Conservation (phyloP, 768 basidiomycete genomes). For the Termitomyces sp. region DNA sequence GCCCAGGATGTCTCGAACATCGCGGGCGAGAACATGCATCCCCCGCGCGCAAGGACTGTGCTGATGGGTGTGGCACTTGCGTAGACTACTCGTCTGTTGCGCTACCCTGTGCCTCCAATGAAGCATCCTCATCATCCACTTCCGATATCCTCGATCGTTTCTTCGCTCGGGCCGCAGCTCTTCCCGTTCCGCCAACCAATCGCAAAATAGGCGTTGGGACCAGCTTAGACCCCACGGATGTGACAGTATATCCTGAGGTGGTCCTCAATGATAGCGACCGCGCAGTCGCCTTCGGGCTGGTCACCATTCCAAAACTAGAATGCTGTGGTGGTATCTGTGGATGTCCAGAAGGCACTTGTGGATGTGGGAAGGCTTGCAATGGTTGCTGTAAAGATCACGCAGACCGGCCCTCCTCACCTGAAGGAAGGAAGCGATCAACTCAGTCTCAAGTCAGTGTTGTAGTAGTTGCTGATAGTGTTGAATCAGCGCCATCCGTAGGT, state of each 20-base stretch:
- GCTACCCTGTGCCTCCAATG: slow-evolving; percentile 26
- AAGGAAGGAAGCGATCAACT: not conserved
- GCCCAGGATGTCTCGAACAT: slow-evolving; percentile 71
- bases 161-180: slow-evolving; percentile 60
- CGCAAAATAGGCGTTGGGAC: slow-evolving; percentile 32
- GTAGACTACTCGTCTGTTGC: slow-evolving; percentile 47
- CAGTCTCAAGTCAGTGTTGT: not conserved
- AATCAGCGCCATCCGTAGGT: not conserved
- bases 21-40: slow-evolving; percentile 47
- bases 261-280: slow-evolving; percentile 31
- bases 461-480: not conserved
- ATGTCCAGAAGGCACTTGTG: slow-evolving; percentile 49
- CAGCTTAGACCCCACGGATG: slow-evolving; percentile 46
- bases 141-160: slow-evolving; percentile 52
- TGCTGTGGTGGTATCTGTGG: slow-evolving; percentile 61
- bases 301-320: slow-evolving; percentile 59
- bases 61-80: slow-evolving; percentile 57
- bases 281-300: slow-evolving; percentile 39
- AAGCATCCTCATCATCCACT: slow-evolving; percentile 4
- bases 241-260: slow-evolving; percentile 38
- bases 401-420: not conserved
- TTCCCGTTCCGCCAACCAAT: slow-evolving; percentile 52
- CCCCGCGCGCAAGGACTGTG: slow-evolving; percentile 39
- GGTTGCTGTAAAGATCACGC: slow-evolving; percentile 43
- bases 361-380: slow-evolving; percentile 51